A percentile compares a stretch with the other conserved stretches of the same genome.
phyloP scores from a whole-genome alignment of 1,284 basidiomycete genomes.

The Melampsora americana region DNA sequence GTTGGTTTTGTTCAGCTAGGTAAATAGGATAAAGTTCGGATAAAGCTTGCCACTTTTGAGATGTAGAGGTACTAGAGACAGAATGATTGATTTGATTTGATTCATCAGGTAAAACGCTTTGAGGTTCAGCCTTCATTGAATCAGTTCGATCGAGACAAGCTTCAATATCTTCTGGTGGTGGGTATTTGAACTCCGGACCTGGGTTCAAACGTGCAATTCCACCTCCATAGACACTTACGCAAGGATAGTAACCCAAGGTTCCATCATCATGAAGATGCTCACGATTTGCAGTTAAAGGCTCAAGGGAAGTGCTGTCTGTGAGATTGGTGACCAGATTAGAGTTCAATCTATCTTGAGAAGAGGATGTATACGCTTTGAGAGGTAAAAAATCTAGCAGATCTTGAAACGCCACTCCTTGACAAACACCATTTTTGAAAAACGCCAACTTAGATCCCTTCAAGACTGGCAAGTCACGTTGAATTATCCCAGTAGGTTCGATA shows the following conservation, averaged over 20 bases:
- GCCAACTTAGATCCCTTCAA: slow-evolving; percentile 72
- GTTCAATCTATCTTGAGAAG: slow-evolving; percentile 39
- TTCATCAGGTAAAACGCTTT: not conserved
- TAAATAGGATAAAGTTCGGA: slow-evolving; percentile 40
- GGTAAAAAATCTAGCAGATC: slow-evolving; percentile 89
- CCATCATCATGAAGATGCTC: slow-evolving; percentile 89
- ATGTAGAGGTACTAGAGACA: not conserved
- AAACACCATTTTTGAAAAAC: slow-evolving; percentile 89
- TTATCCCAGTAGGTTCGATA: slow-evolving; percentile 52
- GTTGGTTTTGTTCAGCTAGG: slow-evolving; percentile 29
- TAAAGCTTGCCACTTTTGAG: slow-evolving; percentile 19
- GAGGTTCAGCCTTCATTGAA: not conserved
- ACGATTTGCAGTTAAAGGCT: slow-evolving; percentile 50
- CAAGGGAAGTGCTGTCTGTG: slow-evolving; percentile 26
- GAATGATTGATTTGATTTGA: not conserved
- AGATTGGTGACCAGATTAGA: not conserved
- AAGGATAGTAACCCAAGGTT: slow-evolving; percentile 88
- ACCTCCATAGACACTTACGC: slow-evolving; percentile 87
- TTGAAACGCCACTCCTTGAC: slow-evolving; percentile 77
- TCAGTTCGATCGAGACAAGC: not conserved
- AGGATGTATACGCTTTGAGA: slow-evolving; percentile 60
- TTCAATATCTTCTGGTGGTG: slow-evolving; percentile 58
- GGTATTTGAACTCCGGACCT: slow-evolving; percentile 76
- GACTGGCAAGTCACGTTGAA: slow-evolving; percentile 67
- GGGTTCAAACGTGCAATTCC: slow-evolving; percentile 81